These are phyloP conservation scores for Syzygium aqueum DNA, from an alignment of 345 rosid species.

Conservation along the genomic window DNA sequence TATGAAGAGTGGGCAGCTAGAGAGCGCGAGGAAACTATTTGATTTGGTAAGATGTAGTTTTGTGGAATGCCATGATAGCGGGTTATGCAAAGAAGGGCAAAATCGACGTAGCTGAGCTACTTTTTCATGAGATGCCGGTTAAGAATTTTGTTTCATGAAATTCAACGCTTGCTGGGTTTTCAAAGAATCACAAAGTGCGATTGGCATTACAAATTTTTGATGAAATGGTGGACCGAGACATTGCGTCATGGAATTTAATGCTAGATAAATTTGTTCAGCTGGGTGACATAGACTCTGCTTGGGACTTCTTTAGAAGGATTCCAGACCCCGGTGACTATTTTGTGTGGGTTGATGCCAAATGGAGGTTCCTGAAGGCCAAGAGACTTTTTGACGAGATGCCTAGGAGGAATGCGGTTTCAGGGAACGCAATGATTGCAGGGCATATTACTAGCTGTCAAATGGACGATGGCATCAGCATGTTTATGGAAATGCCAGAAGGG, in stretches of 20 bases:
- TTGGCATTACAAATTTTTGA: background rate
- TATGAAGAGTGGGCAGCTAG: constrained; percentile 9
- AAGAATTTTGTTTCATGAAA: constrained; percentile 31
- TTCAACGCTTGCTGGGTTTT: constrained; percentile 24
- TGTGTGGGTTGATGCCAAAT: constrained; percentile 11
- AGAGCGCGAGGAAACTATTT: constrained; percentile 25
- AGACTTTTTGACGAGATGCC: constrained; percentile 24
- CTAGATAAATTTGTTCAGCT: constrained; percentile 12
- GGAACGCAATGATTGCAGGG: constrained; percentile 37
- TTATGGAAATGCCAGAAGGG: constrained; percentile 27
- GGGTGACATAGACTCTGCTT: constrained; percentile 26
- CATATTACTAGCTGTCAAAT: constrained; percentile 8
- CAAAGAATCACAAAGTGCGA: constrained; percentile 1
- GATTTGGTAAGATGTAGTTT: constrained; percentile 19
- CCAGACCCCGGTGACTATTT: constrained; percentile 18
- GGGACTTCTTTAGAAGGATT: constrained; percentile 14
- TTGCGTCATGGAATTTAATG: constrained; percentile 21
- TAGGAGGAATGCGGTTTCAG: constrained; percentile 19
- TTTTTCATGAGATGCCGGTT: constrained; percentile 21
- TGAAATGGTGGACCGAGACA: constrained; percentile 9
- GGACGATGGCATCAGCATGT: constrained; percentile 25
- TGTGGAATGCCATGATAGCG: constrained; percentile 28
- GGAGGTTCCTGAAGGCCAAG: constrained; percentile 17
- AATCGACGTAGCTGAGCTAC: constrained; percentile 12
- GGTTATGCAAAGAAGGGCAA: constrained; percentile 25